A percentile compares a stretch with the other conserved stretches of the same genome.
Conservation (phyloP, 768 basidiomycete species). For the Boletus huronensis region DNA sequence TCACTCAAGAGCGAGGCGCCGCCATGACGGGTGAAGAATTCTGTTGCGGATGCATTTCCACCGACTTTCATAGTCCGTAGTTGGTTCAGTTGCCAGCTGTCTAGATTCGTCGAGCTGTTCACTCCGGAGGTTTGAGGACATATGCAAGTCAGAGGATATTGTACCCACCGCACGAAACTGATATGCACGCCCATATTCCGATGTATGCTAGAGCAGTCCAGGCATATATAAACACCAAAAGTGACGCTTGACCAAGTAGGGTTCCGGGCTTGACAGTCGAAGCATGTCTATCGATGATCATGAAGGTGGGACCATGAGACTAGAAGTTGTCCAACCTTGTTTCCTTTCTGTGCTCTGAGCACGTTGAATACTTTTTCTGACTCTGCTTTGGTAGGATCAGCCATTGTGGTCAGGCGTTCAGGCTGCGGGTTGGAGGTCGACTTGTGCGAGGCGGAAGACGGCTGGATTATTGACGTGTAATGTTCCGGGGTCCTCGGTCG, state of each 20-base stretch:
- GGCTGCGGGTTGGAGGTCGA: constrained; percentile 5
- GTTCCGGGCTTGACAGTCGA: constrained; percentile 93
- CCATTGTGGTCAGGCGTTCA: constrained; percentile 40
- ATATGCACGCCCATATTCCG: constrained; percentile 98
- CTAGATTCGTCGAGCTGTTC: constrained; percentile 89
- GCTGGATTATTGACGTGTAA: constrained; percentile 16
- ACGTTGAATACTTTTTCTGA: constrained; percentile 84
- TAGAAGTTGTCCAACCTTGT: constrained; percentile 54
- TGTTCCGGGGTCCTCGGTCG: constrained; percentile 15
- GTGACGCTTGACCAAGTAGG: constrained; percentile 98
- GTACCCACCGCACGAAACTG: constrained; percentile 84
- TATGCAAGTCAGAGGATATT: background rate
- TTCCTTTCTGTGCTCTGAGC: constrained; percentile 80
- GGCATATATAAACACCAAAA: constrained; percentile 94
- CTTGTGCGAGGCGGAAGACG: constrained; percentile 1
- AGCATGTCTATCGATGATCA: constrained; percentile 61
- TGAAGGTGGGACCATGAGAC: background rate
- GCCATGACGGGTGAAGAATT: constrained; percentile 90
- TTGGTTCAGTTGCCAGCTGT: constrained; percentile 88
- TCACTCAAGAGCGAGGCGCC: constrained; percentile 66
- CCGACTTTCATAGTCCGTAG: constrained; percentile 96
- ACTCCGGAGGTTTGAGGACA: constrained; percentile 19
- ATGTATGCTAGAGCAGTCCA: constrained; percentile 94
- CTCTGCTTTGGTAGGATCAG: constrained; percentile 80
- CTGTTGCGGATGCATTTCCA: constrained; percentile 81